Percentiles rank a stretch among this genome's conserved stretches.
phyloP scores from a whole-genome alignment of 2,329 filamentous ascomycete species.

The Calonectria pseudoreteaudii region DNA sequence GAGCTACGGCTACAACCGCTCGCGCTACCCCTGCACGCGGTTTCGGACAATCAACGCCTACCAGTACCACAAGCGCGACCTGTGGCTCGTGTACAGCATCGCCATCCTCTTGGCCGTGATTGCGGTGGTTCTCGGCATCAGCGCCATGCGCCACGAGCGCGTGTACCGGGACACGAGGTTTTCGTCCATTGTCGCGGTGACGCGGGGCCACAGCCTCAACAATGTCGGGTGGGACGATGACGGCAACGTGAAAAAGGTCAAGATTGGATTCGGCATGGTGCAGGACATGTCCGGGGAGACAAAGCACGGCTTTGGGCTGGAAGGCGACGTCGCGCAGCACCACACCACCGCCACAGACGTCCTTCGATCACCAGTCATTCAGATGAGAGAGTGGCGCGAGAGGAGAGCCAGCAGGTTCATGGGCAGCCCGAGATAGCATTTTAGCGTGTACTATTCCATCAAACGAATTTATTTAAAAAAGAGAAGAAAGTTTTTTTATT shows the following conservation, averaged over 20 bases:
- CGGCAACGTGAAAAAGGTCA: constrained; percentile 25
- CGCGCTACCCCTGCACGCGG: constrained; percentile 29
- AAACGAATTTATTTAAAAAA: background rate
- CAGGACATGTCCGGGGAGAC: constrained; percentile 5
- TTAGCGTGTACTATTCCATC: background rate
- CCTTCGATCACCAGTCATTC: background rate
- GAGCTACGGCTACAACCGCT: background rate
- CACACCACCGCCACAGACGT: background rate
- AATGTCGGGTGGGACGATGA: constrained; percentile 32
- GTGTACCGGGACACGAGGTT: constrained; percentile 36
- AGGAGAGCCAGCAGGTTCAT: background rate
- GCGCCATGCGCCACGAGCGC: constrained; percentile 35
- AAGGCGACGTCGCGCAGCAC: background rate
- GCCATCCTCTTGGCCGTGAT: constrained; percentile 34
- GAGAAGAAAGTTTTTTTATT: too few species aligned
- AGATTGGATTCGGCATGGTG: constrained; percentile 37
- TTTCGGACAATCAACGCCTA: constrained; percentile 28
- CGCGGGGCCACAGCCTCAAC: constrained; percentile 34
- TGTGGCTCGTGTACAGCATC: constrained; percentile 35
- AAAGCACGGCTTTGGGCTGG: background rate
- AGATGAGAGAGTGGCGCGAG: background rate
- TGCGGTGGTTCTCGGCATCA: constrained; percentile 32
- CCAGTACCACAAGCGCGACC: constrained; percentile 31
- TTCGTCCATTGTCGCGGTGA: constrained; percentile 39
- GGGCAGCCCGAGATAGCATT: background rate